Evolutionary conservation across 129 eudicot genomes (phyloP).

Genomic region (Cynara cardunculus): DNA sequence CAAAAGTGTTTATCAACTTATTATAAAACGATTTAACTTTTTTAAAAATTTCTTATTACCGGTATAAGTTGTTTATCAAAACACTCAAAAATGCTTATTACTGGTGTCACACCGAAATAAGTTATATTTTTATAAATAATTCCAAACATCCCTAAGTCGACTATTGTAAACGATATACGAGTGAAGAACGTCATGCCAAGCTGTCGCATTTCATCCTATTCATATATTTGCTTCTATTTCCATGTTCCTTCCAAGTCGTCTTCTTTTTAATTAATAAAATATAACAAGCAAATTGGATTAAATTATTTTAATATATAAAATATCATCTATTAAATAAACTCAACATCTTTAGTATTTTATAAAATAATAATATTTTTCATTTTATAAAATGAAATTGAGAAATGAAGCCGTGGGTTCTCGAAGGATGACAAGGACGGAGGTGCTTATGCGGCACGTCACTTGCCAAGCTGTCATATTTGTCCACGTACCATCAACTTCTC

Average conservation of each 20-base stretch:
- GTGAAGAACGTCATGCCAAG: background rate
- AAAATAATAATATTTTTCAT: background rate
- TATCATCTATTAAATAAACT: background rate
- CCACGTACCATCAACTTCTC: conserved; percentile 1
- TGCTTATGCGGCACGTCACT: conserved; percentile 18
- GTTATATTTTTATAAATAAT: no score
- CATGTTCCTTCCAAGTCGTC: conserved; percentile 1
- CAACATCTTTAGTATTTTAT: background rate
- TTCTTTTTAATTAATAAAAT: background rate
- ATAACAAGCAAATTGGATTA: no score
- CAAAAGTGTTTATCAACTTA: no score
- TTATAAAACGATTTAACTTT: no score
- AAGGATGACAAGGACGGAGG: conserved; percentile 23
- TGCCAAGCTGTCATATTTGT: conserved; percentile 9
- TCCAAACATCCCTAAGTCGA: no score
- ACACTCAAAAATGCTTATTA: no score
- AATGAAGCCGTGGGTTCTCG: background rate
- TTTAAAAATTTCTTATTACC: no score
- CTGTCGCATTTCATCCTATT: background rate
- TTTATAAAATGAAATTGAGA: background rate
- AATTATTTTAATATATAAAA: no score
- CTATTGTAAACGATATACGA: no score
- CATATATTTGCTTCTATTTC: background rate
- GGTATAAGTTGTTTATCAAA: no score
- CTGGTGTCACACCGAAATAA: no score